Evolutionary conservation across 305 asterid genomes (phyloP).

Genomic region (Ruellia speciosa): DNA sequence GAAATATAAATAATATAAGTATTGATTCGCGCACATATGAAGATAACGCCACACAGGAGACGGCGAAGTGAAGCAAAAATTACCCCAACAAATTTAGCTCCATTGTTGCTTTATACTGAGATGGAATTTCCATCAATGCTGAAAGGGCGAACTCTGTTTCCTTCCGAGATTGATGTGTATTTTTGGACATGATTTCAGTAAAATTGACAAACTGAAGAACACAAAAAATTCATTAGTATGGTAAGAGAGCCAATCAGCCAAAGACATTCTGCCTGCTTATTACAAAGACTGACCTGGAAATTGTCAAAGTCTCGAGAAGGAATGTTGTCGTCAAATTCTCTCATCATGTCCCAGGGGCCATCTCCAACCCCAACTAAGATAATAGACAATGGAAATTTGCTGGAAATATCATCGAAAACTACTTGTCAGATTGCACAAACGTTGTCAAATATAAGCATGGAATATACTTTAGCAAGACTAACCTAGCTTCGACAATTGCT

Average conservation of each 20-base stretch:
- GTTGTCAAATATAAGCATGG: constrained; percentile 7
- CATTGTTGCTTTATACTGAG: constrained; percentile 92
- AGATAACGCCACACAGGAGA: not conserved
- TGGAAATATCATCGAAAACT: constrained; percentile 25
- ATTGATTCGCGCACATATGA: not conserved
- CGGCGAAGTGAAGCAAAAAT: constrained; percentile 9
- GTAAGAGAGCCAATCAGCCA: not conserved
- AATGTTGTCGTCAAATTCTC: constrained; percentile 90
- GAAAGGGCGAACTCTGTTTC: constrained; percentile 94
- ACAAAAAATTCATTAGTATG: not conserved
- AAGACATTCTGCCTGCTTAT: not conserved
- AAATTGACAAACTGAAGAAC: constrained; percentile 79
- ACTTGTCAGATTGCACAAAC: constrained; percentile 9
- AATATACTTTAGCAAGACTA: constrained; percentile 15
- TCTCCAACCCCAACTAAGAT: constrained; percentile 95
- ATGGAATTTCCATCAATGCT: constrained; percentile 90
- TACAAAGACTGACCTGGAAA: constrained; percentile 58
- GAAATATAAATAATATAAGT: not conserved
- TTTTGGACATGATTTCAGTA: constrained; percentile 83
- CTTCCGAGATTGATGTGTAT: constrained; percentile 55
- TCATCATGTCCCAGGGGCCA: constrained; percentile 99
- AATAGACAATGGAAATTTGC: constrained; percentile 86
- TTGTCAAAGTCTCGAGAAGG: constrained; percentile 93
- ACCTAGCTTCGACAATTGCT: constrained; percentile 91
- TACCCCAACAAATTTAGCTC: constrained; percentile 88